These are phyloP conservation scores for Pseudogymnoascus sp. DNA, from an alignment of 2,329 filamentous ascomycete species.

Conservation along the genomic window DNA sequence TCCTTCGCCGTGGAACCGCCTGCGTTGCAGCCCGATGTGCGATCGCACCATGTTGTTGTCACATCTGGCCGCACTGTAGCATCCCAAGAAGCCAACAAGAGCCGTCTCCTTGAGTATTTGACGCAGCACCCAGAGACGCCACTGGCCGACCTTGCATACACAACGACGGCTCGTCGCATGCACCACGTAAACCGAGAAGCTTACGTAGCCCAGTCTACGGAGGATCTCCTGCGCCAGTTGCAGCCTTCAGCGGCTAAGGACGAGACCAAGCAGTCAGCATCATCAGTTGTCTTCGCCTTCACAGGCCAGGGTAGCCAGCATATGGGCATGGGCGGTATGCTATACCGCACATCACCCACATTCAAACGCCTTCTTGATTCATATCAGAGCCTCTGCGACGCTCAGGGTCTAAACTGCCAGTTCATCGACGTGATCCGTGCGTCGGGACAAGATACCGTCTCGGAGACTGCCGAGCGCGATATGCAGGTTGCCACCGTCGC, in stretches of 20 bases:
- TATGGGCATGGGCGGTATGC: background rate
- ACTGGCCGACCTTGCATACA: slow-evolving; percentile 36
- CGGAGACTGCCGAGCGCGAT: slow-evolving; percentile 21
- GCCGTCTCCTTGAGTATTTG: slow-evolving; percentile 16
- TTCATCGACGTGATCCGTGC: slow-evolving; percentile 5
- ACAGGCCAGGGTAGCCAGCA: slow-evolving; percentile 33
- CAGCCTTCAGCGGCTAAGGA: slow-evolving; percentile 35
- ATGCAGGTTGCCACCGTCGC: slow-evolving; percentile 47
- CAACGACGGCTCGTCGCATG: slow-evolving; percentile 38
- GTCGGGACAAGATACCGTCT: slow-evolving; percentile 17
- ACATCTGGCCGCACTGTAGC: slow-evolving; percentile 40
- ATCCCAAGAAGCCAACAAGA: slow-evolving; percentile 24
- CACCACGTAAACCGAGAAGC: slow-evolving; percentile 52
- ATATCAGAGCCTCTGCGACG: background rate
- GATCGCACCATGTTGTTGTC: slow-evolving; percentile 37
- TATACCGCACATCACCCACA: slow-evolving; percentile 33
- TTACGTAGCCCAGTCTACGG: background rate
- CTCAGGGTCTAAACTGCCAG: background rate
- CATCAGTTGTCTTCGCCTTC: slow-evolving; percentile 29
- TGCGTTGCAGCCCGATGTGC: slow-evolving; percentile 30
- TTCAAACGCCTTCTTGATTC: slow-evolving; percentile 12
- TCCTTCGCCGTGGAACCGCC: slow-evolving; percentile 25
- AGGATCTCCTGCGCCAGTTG: slow-evolving; percentile 25
- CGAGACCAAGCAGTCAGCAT: slow-evolving; percentile 45
- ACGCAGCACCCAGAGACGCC: slow-evolving; percentile 19